Evolutionary conservation across 768 basidiomycete species (phyloP).

Genomic region (Lentinula sp.): DNA sequence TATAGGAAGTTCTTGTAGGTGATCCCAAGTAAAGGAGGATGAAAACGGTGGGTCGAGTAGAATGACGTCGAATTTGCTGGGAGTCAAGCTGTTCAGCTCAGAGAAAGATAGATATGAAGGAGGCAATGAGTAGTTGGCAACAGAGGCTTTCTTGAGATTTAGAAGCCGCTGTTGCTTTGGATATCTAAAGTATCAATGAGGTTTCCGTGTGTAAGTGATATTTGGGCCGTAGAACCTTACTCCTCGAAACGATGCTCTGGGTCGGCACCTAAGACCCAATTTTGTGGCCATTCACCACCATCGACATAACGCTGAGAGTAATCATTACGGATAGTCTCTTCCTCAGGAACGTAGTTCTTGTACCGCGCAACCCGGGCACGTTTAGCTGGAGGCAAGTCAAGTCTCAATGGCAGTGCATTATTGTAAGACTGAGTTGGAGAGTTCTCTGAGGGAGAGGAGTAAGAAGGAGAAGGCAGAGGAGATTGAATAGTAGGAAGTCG

Average conservation of each 20-base stretch:
- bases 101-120: slow-evolving; percentile 68
- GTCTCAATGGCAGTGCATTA: slow-evolving; percentile 25
- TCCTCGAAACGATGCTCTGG: slow-evolving; percentile 90
- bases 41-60: slow-evolving; percentile 89
- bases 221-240: slow-evolving; percentile 43
- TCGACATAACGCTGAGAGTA: slow-evolving; percentile 89
- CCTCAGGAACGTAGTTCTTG: slow-evolving; percentile 81
- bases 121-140: slow-evolving; percentile 61
- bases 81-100: slow-evolving; percentile 48
- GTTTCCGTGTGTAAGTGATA: background rate
- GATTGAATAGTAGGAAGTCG: slow-evolving; percentile 54
- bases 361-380: slow-evolving; percentile 67
- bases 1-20: slow-evolving; percentile 77
- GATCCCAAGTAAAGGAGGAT: slow-evolving; percentile 80
- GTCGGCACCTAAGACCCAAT: slow-evolving; percentile 87
- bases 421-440: slow-evolving; percentile 44
- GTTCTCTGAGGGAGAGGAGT: slow-evolving; percentile 28
- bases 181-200: slow-evolving; percentile 51
- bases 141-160: slow-evolving; percentile 74
- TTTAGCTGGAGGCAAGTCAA: slow-evolving; percentile 63
- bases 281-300: slow-evolving; percentile 89
- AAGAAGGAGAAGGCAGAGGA: slow-evolving; percentile 32
- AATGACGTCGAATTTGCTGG: slow-evolving; percentile 84
- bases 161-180: slow-evolving; percentile 89
- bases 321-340: slow-evolving; percentile 96